A percentile compares a stretch with the other conserved stretches of the same genome.
Conservation (phyloP, 805 yeast genomes). For the Wickerhamiella shivajii region DNA sequence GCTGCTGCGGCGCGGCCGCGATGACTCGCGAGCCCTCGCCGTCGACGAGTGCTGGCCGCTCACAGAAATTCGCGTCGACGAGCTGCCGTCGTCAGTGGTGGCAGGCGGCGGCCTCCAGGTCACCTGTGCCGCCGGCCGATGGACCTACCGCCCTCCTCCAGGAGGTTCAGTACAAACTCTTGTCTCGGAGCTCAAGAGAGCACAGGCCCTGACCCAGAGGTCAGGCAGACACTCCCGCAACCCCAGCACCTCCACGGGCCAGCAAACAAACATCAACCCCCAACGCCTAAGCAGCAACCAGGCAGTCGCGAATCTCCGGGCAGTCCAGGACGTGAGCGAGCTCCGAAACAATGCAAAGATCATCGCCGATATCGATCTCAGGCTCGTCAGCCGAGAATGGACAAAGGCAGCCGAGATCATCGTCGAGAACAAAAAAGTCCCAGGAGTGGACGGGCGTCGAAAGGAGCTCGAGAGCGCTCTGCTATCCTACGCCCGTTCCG, state of each 20-base stretch:
- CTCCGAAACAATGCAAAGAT: conserved; percentile 43
- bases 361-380: conserved; percentile 56
- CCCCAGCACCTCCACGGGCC: too few relatives aligned
- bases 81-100: too few relatives aligned
- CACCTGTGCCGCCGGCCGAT: neutral
- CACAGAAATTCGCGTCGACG: conserved; percentile 32
- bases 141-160: conserved; percentile 6
- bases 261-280: too few relatives aligned
- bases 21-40: conserved; percentile 31
- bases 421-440: neutral
- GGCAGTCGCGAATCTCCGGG: too few relatives aligned
- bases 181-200: neutral
- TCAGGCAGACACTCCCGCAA: too few relatives aligned
- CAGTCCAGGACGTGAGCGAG: too few relatives aligned
- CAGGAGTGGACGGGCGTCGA: conserved; percentile 5
- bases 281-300: too few relatives aligned
- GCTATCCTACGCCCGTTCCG: neutral
- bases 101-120: too few relatives aligned
- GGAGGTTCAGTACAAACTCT: neutral
- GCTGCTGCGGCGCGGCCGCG: conserved; percentile 29
- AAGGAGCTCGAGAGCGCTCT: conserved; percentile 2
- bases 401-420: conserved; percentile 26
- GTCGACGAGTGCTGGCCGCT: conserved; percentile 75
- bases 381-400: conserved; percentile 46
- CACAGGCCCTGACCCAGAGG: neutral